Evolutionary conservation across 2,329 filamentous ascomycete species (phyloP).

Genomic region (Sordariomycetes sp.): DNA sequence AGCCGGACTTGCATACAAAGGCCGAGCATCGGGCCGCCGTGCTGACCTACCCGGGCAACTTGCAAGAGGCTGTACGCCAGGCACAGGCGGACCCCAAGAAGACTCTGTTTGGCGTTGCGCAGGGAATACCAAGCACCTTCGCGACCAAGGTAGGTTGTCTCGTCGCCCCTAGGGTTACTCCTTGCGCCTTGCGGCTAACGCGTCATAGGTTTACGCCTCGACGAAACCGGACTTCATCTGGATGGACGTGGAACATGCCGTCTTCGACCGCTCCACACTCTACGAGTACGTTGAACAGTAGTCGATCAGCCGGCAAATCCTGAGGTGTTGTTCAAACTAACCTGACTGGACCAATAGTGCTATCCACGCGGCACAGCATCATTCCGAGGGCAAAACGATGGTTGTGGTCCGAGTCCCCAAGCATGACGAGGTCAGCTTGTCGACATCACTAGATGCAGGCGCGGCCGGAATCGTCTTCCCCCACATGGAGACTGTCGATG

Average conservation of each 20-base stretch:
- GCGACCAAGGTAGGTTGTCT: constrained; percentile 8
- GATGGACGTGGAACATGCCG: constrained; percentile 10
- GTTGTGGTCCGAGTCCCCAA: constrained; percentile 12
- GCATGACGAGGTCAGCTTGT: constrained; percentile 10
- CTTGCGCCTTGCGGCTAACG: neutral
- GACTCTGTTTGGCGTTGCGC: constrained; percentile 9
- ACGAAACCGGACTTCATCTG: constrained; percentile 11
- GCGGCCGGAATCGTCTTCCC: constrained; percentile 12
- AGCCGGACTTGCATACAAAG: constrained; percentile 8
- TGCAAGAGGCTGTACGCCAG: constrained; percentile 6
- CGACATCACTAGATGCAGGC: constrained; percentile 12
- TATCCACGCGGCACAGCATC: constrained; percentile 12
- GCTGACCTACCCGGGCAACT: constrained; percentile 9
- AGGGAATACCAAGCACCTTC: constrained; percentile 9
- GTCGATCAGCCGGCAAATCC: no score
- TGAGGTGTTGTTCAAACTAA: neutral
- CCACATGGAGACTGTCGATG: constrained; percentile 11
- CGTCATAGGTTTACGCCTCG: constrained; percentile 7
- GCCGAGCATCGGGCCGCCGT: constrained; percentile 8
- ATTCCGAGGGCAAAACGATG: constrained; percentile 13
- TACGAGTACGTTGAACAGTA: constrained; percentile 7
- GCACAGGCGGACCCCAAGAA: constrained; percentile 8
- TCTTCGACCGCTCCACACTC: constrained; percentile 7
- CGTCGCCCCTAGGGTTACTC: neutral
- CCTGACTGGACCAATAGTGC: constrained; percentile 3